A percentile compares a stretch with the other conserved stretches of the same genome.
Conservation (phyloP, 148 eudicot species). For the Rhododendron ferrugineum region DNA sequence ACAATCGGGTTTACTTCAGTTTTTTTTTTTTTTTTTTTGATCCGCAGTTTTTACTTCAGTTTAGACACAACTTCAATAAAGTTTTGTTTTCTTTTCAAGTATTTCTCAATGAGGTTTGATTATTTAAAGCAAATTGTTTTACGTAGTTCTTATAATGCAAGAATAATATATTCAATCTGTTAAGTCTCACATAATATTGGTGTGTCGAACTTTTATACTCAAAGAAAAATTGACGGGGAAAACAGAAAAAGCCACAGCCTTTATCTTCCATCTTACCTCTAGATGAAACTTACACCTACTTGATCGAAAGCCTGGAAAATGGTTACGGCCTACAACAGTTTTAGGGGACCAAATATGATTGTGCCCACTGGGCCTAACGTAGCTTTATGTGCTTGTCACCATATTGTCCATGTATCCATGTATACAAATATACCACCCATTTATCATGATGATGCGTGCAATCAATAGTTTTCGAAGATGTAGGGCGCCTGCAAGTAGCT, state of each 20-base stretch:
- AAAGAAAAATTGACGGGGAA: background rate
- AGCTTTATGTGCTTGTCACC: background rate
- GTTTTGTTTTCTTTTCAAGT: no score
- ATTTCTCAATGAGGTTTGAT: no score
- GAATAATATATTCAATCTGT: background rate
- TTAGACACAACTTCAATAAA: background rate
- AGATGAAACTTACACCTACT: background rate
- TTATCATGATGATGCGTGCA: background rate
- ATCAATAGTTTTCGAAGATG: background rate
- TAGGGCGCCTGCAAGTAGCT: background rate
- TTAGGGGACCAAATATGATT: background rate
- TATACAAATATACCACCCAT: background rate
- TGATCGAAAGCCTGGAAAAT: background rate
- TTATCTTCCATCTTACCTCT: background rate
- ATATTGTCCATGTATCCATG: background rate
- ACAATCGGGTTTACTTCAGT: background rate
- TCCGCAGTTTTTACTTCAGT: background rate
- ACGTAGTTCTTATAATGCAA: background rate
- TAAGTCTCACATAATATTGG: background rate
- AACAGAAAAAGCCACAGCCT: background rate
- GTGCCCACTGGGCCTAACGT: background rate
- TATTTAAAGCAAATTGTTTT: no score
- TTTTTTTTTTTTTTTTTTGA: no score
- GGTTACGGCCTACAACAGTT: background rate
- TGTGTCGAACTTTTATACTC: background rate